phyloP scores from a whole-genome alignment of 202 grass and related monocot species.

The Panicum virgatum region DNA sequence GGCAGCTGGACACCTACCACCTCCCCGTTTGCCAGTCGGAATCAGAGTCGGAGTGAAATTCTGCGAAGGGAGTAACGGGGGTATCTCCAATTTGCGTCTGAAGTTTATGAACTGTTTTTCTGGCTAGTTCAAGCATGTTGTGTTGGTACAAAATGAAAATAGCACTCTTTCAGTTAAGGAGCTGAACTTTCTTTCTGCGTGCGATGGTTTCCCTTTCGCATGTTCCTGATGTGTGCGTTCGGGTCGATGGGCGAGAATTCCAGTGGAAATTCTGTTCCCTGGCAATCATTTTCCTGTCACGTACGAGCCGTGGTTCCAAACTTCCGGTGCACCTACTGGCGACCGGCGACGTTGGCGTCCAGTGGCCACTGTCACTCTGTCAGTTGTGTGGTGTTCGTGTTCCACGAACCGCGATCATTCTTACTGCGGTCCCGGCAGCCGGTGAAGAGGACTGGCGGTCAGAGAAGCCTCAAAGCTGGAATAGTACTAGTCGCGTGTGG shows the following conservation, averaged over 20 bases:
- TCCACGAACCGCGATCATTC: no score
- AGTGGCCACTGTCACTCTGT: not conserved
- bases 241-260: not conserved
- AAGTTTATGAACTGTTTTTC: not conserved
- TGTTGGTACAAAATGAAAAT: not conserved
- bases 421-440: no score
- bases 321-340: not conserved
- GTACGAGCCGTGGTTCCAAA: not conserved
- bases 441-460: not conserved
- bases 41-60: constrained; percentile 51
- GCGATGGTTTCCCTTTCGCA: not conserved
- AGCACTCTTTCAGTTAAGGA: not conserved
- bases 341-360: not conserved
- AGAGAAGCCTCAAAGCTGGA: not conserved
- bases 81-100: not conserved
- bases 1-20: constrained; percentile 89
- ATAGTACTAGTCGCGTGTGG: not conserved
- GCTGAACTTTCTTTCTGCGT: not conserved
- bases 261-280: constrained; percentile 11
- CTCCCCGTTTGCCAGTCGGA: constrained; percentile 77
- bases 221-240: not conserved
- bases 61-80: not conserved
- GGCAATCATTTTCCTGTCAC: not conserved
- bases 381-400: not conserved
- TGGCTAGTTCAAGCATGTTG: constrained; percentile 3